These are phyloP conservation scores for Golubevia sp. DNA, from an alignment of 1,284 basidiomycete species.

Conservation along the genomic window DNA sequence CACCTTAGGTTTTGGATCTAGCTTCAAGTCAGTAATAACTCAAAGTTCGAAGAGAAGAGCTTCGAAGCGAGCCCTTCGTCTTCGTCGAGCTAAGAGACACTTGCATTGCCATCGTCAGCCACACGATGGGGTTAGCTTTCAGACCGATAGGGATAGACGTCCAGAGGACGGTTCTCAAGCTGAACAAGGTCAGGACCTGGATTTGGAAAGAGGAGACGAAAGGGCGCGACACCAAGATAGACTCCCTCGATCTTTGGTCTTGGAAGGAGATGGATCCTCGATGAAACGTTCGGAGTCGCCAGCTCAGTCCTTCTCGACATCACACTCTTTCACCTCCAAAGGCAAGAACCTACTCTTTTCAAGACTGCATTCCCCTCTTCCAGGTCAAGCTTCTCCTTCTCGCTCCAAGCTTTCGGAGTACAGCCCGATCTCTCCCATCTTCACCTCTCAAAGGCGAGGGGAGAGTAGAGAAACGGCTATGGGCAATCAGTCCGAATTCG, in stretches of 20 bases:
- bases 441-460: too few species aligned
- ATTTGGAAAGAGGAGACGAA: neutral
- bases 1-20: too few species aligned
- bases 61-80: too few species aligned
- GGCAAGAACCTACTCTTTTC: neutral
- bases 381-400: neutral
- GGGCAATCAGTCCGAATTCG: too few species aligned
- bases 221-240: neutral
- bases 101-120: too few species aligned
- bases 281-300: neutral
- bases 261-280: neutral
- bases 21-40: too few species aligned
- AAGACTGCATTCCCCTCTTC: neutral
- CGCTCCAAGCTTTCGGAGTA: neutral
- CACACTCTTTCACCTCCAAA: neutral
- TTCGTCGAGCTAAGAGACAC: too few species aligned
- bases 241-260: neutral
- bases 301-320: neutral
- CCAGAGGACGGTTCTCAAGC: too few species aligned
- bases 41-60: too few species aligned
- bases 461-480: too few species aligned
- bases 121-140: too few species aligned
- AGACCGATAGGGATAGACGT: too few species aligned
- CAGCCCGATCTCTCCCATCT: neutral
- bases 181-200: neutral